Evolutionary conservation across 2,329 filamentous ascomycete genomes (phyloP).

Genomic region (Aspergillus phoenicis): DNA sequence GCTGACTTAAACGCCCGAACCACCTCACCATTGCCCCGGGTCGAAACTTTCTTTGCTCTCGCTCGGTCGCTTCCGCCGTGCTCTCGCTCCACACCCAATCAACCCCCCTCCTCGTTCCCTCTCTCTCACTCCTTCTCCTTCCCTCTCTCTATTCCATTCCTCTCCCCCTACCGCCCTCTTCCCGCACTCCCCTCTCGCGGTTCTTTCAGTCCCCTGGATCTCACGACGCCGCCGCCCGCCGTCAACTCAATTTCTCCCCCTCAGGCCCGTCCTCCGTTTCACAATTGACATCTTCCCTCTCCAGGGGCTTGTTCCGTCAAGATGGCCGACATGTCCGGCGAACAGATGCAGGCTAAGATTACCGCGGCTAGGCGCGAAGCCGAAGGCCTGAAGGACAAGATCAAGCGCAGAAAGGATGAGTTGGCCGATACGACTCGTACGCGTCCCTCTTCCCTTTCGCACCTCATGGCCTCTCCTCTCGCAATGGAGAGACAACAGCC

Average conservation of each 20-base stretch:
- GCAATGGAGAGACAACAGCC: not conserved
- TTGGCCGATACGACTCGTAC: slow-evolving; percentile 95
- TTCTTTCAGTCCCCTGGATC: slow-evolving; percentile 22
- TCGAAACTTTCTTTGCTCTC: slow-evolving; percentile 25
- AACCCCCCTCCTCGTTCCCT: slow-evolving; percentile 19
- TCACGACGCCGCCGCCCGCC: slow-evolving; percentile 40
- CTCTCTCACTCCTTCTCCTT: slow-evolving; percentile 10
- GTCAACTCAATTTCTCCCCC: slow-evolving; percentile 22
- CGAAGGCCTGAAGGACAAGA: slow-evolving; percentile 95
- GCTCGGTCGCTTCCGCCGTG: slow-evolving; percentile 33
- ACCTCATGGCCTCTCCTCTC: slow-evolving; percentile 11
- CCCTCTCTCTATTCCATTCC: slow-evolving; percentile 14
- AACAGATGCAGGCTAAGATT: slow-evolving; percentile 86
- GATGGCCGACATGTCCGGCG: slow-evolving; percentile 54
- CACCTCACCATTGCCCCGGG: slow-evolving; percentile 20
- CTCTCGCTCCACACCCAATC: slow-evolving; percentile 31
- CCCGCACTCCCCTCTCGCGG: slow-evolving; percentile 14
- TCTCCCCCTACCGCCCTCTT: slow-evolving; percentile 15
- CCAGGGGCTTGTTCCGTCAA: slow-evolving; percentile 34
- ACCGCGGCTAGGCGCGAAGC: slow-evolving; percentile 93
- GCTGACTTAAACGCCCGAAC: slow-evolving; percentile 21
- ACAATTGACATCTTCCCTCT: slow-evolving; percentile 26
- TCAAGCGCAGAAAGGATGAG: slow-evolving; percentile 99
- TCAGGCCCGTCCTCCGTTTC: slow-evolving; percentile 13
- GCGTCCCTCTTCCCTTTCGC: slow-evolving; percentile 44